phyloP scores from a whole-genome alignment of 2,329 filamentous ascomycete species.

The Nannizzia gypsea region DNA sequence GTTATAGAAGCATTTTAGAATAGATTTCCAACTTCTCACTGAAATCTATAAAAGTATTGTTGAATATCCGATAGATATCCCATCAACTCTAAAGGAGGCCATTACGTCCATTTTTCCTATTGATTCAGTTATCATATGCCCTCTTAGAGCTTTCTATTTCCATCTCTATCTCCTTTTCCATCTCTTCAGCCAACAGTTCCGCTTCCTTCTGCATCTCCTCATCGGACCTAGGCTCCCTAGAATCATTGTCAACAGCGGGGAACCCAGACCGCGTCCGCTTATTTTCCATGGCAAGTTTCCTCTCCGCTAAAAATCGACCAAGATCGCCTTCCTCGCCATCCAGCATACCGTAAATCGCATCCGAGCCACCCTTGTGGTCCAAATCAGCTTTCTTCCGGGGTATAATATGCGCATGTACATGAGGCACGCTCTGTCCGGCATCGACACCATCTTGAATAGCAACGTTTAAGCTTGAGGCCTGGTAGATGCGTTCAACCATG shows the following conservation, averaged over 20 bases:
- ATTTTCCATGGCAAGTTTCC: conserved; percentile 18
- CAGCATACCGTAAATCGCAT: conserved; percentile 72
- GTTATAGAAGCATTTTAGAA: no score
- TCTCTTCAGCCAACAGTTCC: conserved; percentile 48
- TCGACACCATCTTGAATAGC: conserved; percentile 87
- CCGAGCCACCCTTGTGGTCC: conserved; percentile 47
- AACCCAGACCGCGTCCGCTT: conserved; percentile 33
- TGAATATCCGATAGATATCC: no score
- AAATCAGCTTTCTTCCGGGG: conserved; percentile 53
- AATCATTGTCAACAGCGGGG: conserved; percentile 58
- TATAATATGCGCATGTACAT: conserved; percentile 88
- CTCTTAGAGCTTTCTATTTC: neutral
- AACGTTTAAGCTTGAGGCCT: conserved; percentile 72
- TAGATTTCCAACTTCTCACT: no score
- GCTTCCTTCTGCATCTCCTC: conserved; percentile 76
- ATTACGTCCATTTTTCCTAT: no score
- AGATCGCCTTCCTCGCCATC: conserved; percentile 78
- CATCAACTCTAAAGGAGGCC: no score
- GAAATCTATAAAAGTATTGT: no score
- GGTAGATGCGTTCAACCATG: conserved; percentile 54
- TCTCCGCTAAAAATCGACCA: conserved; percentile 55
- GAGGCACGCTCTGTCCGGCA: conserved; percentile 85
- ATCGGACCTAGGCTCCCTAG: conserved; percentile 53
- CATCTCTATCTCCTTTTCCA: conserved; percentile 30
- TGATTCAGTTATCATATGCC: neutral